Conservation (phyloP, 192 early-diverging fungal genomes). For the Phlyctochytrium arcticum region DNA sequence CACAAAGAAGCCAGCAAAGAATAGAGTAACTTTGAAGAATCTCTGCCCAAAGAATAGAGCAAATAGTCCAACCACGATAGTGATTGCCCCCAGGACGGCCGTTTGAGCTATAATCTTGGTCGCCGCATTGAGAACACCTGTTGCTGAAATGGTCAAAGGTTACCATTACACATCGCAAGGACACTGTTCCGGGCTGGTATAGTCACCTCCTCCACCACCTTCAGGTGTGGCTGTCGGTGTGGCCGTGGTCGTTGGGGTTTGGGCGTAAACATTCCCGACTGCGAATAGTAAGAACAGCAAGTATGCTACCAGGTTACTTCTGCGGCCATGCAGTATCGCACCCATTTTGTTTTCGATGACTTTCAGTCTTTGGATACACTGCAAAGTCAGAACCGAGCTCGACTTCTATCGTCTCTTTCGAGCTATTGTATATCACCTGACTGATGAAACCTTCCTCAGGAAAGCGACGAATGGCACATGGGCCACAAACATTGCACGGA, state of each 20-base stretch:
- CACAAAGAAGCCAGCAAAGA: conserved; percentile 27
- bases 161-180: neutral
- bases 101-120: conserved; percentile 4
- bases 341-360: no score
- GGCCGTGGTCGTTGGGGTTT: neutral
- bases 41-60: conserved; percentile 22
- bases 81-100: conserved; percentile 17
- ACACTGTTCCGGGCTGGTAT: neutral
- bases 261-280: neutral
- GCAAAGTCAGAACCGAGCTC: no score
- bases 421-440: no score
- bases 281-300: neutral
- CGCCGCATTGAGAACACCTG: neutral
- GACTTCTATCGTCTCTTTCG: no score
- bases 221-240: neutral
- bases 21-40: conserved; percentile 23
- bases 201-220: neutral
- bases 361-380: no score
- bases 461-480: no score
- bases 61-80: conserved; percentile 22
- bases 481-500: no score
- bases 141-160: neutral
- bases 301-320: no score
- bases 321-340: no score
- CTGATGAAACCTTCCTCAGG: no score